Base-by-base conservation (phyloP, 2,329 filamentous ascomycete species). In the Madurella fahalii region DNA sequence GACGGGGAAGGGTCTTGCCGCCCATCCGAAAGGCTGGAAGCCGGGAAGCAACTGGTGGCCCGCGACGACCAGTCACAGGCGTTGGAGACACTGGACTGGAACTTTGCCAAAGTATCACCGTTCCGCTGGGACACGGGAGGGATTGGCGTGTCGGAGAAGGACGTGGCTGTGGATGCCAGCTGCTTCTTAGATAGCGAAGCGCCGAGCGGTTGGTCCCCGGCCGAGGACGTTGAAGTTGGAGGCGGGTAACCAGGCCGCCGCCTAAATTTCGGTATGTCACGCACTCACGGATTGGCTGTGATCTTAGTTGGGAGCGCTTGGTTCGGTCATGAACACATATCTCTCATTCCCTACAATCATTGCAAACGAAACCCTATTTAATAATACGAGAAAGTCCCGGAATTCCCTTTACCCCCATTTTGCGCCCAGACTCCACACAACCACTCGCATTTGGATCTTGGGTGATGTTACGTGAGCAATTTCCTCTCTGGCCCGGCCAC, bases 151-250 rank as follows among this genome's bases (percentile, higher is more conserved):
- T 32, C 40, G 18, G 42, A 30, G 12, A 16, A 42, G 37, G 49
- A 30, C 7, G 52, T 53, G 20, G 42, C 17, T 34, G 46, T 50
- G 25, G 39, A 9, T 2, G 15, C 25, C n/a, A 47, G 34, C 16
- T 53, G 57, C 13, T 64, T 63, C 20, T 37, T 64, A 18, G 62
- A 58, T 13, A 63, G 61, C 16, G 59, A 62, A 34, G 57, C 42
- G 17, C 62, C 62, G 41, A 62, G 49, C 16, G 62, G 62, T 2
- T 64, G 62, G 62, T 51, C 47, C 16, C 15, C 40, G 40, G 54
- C 55, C 1, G 55, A 49, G 37, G 58, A 61, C 51, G 15, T 61
- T 17, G 55, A 56, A n/a, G 43, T 12, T 32, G 52, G 42, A 5
- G 47, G 18, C 25, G 25, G 25, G 25, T 25, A 25, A 25, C 25